A percentile compares a stretch with the other conserved stretches of the same genome.
Evolutionary conservation across 768 basidiomycete genomes (phyloP).

Genomic region (Tylopilus cervinicoccineus): DNA sequence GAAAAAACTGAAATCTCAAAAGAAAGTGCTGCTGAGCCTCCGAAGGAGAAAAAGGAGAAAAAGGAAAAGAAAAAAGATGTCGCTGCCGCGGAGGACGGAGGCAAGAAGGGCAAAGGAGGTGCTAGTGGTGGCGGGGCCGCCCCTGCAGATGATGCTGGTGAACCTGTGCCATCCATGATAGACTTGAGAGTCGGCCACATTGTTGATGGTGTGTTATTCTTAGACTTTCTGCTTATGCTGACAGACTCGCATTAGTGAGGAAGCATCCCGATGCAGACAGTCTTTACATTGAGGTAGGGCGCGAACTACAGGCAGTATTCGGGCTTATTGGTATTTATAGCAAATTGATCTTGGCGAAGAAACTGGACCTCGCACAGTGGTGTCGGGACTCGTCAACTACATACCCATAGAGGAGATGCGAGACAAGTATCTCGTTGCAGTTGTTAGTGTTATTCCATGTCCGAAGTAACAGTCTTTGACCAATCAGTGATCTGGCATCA

Average conservation of each 20-base stretch:
- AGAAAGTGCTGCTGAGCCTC: slow-evolving; percentile 35
- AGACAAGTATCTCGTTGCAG: slow-evolving; percentile 76
- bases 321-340: slow-evolving; percentile 33
- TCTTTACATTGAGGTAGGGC: slow-evolving; percentile 85
- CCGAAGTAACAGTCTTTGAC: not conserved
- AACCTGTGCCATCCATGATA: slow-evolving; percentile 93
- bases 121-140: slow-evolving; percentile 28
- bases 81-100: slow-evolving; percentile 31
- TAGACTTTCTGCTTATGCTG: not conserved
- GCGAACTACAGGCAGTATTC: not conserved
- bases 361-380: slow-evolving; percentile 91
- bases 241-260: slow-evolving; percentile 53
- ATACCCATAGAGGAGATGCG: slow-evolving; percentile 94
- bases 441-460: slow-evolving; percentile 49
- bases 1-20: slow-evolving; percentile 28
- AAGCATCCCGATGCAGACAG: slow-evolving; percentile 98
- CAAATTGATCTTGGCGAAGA: slow-evolving; percentile 97
- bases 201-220: slow-evolving; percentile 66
- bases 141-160: slow-evolving; percentile 60
- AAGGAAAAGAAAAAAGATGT: slow-evolving; percentile 56
- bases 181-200: slow-evolving; percentile 94
- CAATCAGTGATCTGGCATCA: not conserved
- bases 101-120: slow-evolving; percentile 40
- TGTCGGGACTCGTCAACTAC: slow-evolving; percentile 95
- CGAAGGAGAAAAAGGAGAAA: slow-evolving; percentile 30